These are phyloP conservation scores for Ilex asprella DNA, from an alignment of 257 asterid genomes.

Conservation along the genomic window DNA sequence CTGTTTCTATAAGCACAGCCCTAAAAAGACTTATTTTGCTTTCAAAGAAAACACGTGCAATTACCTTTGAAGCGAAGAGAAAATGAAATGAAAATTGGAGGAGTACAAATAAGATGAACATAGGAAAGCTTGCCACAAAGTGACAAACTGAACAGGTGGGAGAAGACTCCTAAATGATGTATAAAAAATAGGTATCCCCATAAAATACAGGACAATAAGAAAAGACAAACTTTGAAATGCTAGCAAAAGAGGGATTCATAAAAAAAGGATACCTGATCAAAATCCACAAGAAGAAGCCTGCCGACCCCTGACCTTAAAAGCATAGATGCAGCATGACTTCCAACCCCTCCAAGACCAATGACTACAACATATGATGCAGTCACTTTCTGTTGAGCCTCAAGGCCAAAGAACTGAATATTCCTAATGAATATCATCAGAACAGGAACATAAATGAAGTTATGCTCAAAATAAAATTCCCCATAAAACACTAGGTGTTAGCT, in stretches of 20 bases:
- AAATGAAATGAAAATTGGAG: no score
- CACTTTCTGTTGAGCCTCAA: slow-evolving; percentile 71
- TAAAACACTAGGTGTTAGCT: not conserved
- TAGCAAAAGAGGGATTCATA: not conserved
- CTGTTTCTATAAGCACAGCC: no score
- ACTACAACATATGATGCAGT: slow-evolving; percentile 80
- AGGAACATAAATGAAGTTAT: not conserved
- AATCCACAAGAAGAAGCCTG: slow-evolving; percentile 87
- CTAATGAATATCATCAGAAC: slow-evolving; percentile 27
- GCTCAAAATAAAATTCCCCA: not conserved
- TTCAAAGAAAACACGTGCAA: no score
- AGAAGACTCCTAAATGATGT: not conserved
- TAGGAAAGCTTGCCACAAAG: not conserved
- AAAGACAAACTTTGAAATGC: not conserved
- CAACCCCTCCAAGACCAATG: slow-evolving; percentile 98
- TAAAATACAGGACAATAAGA: not conserved
- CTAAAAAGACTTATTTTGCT: no score
- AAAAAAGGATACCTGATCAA: slow-evolving; percentile 66
- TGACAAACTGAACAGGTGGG: not conserved
- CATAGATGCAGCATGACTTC: slow-evolving; percentile 98
- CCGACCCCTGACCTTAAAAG: slow-evolving; percentile 95
- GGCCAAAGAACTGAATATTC: slow-evolving; percentile 93
- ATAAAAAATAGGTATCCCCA: not conserved
- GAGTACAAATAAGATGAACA: not conserved
- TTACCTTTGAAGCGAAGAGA: no score